Evolutionary conservation across 1,284 basidiomycete genomes (phyloP).

Genomic region (Cryptococcus sp.): DNA sequence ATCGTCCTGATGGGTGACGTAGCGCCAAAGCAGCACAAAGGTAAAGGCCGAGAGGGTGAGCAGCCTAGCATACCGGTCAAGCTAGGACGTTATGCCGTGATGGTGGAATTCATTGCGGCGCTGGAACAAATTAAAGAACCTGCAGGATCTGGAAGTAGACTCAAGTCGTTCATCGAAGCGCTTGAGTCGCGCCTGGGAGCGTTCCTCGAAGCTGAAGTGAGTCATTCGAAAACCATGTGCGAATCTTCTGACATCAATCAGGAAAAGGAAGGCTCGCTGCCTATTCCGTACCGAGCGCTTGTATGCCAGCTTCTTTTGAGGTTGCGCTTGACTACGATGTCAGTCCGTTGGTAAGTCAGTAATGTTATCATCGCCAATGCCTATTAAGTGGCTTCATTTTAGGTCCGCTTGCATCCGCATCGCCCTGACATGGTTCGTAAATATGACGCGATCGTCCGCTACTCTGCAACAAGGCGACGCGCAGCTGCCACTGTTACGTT

Average conservation of each 20-base stretch:
- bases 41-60: conserved; percentile 45
- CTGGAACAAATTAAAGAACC: conserved; percentile 39
- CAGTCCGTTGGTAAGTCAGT: conserved; percentile 16
- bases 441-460: conserved; percentile 1
- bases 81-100: conserved; percentile 65
- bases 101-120: conserved; percentile 64
- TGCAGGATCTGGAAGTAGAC: conserved; percentile 51
- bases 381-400: not conserved
- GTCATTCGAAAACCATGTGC: conserved; percentile 1
- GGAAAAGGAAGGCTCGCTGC: conserved; percentile 27
- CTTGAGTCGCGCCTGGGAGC: conserved; percentile 64
- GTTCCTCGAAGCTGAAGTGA: conserved; percentile 65
- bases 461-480: conserved; percentile 2
- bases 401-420: conserved; percentile 13
- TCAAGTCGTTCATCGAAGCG: conserved; percentile 56
- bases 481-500: not conserved
- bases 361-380: not conserved
- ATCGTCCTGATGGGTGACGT: conserved; percentile 59
- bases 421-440: conserved; percentile 14
- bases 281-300: conserved; percentile 31
- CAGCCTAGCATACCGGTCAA: conserved; percentile 58
- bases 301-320: conserved; percentile 29
- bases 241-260: not conserved
- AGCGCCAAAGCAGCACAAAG: conserved; percentile 36
- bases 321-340: conserved; percentile 28